These are phyloP conservation scores for Gastrolobium bilobum DNA, from an alignment of 306 rosid genomes.

Conservation along the genomic window DNA sequence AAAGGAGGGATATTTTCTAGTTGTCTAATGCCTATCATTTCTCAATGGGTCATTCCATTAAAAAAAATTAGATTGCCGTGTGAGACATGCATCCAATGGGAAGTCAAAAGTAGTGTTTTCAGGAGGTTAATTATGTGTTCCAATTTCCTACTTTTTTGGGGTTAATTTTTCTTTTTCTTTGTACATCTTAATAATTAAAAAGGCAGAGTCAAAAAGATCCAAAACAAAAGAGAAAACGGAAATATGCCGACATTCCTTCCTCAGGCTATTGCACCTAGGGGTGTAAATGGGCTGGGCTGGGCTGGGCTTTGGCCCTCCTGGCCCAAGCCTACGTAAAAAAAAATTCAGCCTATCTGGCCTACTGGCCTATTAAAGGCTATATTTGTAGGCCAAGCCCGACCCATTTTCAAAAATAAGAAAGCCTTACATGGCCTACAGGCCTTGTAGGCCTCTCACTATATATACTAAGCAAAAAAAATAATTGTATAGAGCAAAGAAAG, in stretches of 20 bases:
- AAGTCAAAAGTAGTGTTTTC: slow-evolving; percentile 48
- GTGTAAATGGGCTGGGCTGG: no score
- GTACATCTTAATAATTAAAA: slow-evolving; percentile 26
- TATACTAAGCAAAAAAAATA: no score
- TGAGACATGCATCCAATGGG: slow-evolving; percentile 58
- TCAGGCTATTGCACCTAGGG: slow-evolving; percentile 18
- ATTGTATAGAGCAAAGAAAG: no score
- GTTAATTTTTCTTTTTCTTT: background rate
- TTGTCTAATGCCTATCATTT: slow-evolving; percentile 43
- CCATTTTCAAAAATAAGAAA: no score
- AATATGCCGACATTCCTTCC: slow-evolving; percentile 59
- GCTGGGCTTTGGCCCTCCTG: no score
- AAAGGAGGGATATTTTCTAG: slow-evolving; percentile 36
- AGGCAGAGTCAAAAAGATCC: slow-evolving; percentile 28
- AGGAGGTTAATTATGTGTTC: slow-evolving; percentile 54
- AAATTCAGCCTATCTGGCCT: no score
- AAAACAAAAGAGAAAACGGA: slow-evolving; percentile 17
- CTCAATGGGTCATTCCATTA: background rate
- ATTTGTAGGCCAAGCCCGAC: no score
- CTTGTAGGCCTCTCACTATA: no score
- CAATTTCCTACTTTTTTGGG: slow-evolving; percentile 30
- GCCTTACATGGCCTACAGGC: no score
- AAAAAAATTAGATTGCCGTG: background rate
- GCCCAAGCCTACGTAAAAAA: no score
- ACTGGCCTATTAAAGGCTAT: no score